Conservation (phyloP, 768 basidiomycete species). For the Trametes gibbosa region DNA sequence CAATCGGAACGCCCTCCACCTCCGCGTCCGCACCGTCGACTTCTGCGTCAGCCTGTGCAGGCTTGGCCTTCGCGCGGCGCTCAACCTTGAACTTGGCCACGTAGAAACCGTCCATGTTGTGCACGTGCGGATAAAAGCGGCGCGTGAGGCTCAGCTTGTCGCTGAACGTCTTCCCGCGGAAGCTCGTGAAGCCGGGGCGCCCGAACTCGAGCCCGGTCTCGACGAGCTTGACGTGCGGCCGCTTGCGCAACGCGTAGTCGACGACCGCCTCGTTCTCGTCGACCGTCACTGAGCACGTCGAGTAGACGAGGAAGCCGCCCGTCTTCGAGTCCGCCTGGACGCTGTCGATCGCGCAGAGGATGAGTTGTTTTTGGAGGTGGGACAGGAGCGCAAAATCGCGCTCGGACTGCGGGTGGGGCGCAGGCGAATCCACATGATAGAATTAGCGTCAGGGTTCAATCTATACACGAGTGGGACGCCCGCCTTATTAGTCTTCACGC, state of each 20-base stretch:
- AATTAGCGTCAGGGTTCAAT: slow-evolving; percentile 1
- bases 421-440: background rate
- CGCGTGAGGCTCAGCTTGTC: slow-evolving; percentile 77
- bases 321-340: slow-evolving; percentile 85
- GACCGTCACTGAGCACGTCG: slow-evolving; percentile 96
- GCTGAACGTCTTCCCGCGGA: slow-evolving; percentile 87
- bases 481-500: slow-evolving; percentile 98
- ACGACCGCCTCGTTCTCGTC: slow-evolving; percentile 99
- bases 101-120: slow-evolving; percentile 99
- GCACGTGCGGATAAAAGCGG: slow-evolving; percentile 94
- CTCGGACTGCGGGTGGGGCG: slow-evolving; percentile 57
- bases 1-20: slow-evolving; percentile 28
- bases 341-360: slow-evolving; percentile 97
- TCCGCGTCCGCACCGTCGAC: slow-evolving; percentile 26
- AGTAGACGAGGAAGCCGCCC: slow-evolving; percentile 95
- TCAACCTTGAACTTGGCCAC: slow-evolving; percentile 98
- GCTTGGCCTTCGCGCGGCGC: slow-evolving; percentile 56
- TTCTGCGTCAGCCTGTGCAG: slow-evolving; percentile 26
- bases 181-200: slow-evolving; percentile 84
- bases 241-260: slow-evolving; percentile 93
- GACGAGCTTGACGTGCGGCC: slow-evolving; percentile 89
- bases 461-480: slow-evolving; percentile 22
- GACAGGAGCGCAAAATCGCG: slow-evolving; percentile 96
- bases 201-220: slow-evolving; percentile 94
- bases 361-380: slow-evolving; percentile 96